Conservation (phyloP, 202 grass and related monocot species). For the Panicum hallii region DNA sequence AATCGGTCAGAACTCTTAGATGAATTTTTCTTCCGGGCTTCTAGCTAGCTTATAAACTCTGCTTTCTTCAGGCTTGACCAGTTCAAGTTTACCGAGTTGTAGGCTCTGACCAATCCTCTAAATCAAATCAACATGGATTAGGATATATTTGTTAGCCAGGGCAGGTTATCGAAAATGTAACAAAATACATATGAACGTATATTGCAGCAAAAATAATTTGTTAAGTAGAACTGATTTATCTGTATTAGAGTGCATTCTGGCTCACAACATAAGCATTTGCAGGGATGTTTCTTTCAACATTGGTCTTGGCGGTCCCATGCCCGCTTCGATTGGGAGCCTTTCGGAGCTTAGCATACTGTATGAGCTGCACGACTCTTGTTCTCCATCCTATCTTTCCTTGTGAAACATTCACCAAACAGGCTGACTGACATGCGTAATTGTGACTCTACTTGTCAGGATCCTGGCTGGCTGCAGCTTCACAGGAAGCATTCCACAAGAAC, state of each 20-base stretch:
- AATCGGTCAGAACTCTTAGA: slow-evolving; percentile 15
- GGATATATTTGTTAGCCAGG: not conserved
- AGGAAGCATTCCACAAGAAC: slow-evolving; percentile 63
- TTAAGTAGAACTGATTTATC: not conserved
- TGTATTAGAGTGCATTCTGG: not conserved
- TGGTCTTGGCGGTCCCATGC: slow-evolving; percentile 53
- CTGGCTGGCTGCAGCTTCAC: slow-evolving; percentile 83
- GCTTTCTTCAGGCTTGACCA: slow-evolving; percentile 15
- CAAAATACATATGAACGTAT: not conserved
- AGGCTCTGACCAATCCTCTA: not conserved
- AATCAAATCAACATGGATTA: slow-evolving; percentile 26
- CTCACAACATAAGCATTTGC: slow-evolving; percentile 29
- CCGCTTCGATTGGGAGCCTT: slow-evolving; percentile 67
- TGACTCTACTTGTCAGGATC: slow-evolving; percentile 53
- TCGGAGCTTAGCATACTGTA: slow-evolving; percentile 69
- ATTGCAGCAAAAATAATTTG: not conserved
- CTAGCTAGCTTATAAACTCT: slow-evolving; percentile 18
- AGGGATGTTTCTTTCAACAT: slow-evolving; percentile 87
- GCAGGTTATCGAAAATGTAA: not conserved
- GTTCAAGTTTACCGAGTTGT: slow-evolving; percentile 1
- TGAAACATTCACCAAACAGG: not conserved
- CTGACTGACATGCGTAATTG: slow-evolving; percentile 24
- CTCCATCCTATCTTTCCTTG: slow-evolving; percentile 4
- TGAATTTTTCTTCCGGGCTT: slow-evolving; percentile 5
- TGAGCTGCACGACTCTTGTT: slow-evolving; percentile 19